Base-by-base conservation (phyloP, 192 early-diverging fungal genomes). In the Geranomyces variabilis region DNA sequence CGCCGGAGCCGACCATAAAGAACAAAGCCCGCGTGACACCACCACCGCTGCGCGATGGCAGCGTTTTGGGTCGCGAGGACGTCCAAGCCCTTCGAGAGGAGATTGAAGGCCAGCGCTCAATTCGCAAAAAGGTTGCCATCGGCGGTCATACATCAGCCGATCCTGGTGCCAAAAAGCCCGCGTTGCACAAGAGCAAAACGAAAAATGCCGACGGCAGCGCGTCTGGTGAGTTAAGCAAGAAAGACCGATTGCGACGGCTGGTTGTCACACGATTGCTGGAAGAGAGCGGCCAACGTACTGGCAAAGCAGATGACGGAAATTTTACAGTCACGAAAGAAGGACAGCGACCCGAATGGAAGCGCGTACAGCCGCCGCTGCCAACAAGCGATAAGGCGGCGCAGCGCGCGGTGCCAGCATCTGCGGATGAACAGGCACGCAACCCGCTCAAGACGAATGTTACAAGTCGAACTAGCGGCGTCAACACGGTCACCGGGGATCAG, bases 61-160 rank as follows among this genome's bases (percentile, higher is more conserved):
- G 66, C 30, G 49, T 67, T 34, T 28, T 67, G 21, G 17, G 28
- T 3, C 45, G 15, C 10, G 66, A 67, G 12, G 66, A 67, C 21
- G 30, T 67, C 21, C n/a, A 67, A 22, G 24, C 19, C 3, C 29
- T 65, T 14, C 33, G 45, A 30, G 29, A 29, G 29, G 63, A 65
- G 34, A 47, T 65, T 22, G 41, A 41, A 5, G 41, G 36, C 36
- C 36, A 41, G 10, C 36, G 36, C 36, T 41, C 36, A 3, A 10
- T 41, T 41, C 36, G 36, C 36, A 41, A 41, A 41, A 41, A 41
- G 10, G 36, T 41, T 41, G 36, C 36, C 36, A 41, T 3, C 10
- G 36, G 36, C 36, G 36, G 36, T 10, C 36, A 10, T 10, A 3
- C 36, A 10, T 7, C 3, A 41, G 36, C 5, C 36, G 36, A 41